Base-by-base conservation (phyloP, 352 stramenopile species). In the Thalassiosira livingstoniorum region DNA sequence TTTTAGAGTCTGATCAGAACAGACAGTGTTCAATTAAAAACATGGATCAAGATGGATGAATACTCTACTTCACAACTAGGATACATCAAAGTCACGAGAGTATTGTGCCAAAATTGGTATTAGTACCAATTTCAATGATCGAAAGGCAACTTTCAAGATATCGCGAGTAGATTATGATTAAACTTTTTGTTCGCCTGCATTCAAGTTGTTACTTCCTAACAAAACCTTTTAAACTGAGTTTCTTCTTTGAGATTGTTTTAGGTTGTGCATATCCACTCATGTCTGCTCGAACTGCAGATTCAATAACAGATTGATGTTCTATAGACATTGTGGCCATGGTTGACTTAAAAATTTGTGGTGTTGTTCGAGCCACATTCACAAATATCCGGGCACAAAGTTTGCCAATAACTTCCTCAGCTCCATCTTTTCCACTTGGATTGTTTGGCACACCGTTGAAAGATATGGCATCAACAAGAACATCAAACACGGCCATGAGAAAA, bases 361-460 rank as follows among this genome's bases (percentile, higher is more conserved):
- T 79, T 32, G 85, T 89, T 34, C 90, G 78, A 42, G 83, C 86
- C 54, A 92, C 71, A 45, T 92, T 77, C 18, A 91, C 82, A 84
- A 93, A 90, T 5, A 87, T 77, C 74, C 93, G 89, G 1, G 91
- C 91, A 63, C 76, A 90, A 82, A 94, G 88, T 57, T 85, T 82
- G 18, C 89, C 91, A 66, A 95, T 75, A 2, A 35, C 69, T 72
- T 87, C 74, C 69, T 95, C 81, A 11, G 84, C 89, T 31, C 72
- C 79, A 47, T 21, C 29, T 77, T 87, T 82, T 5, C 83, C 82
- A 55, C 78, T 85, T 25, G 87, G 81, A 51, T 90, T 70, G 73
- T 95, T 95, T 27, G 91, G 91, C 66, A 94, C 65, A 15, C 91
- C 91, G 79, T 95, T 95, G 66, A 85, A 94, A 2, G 78, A 82